phyloP scores from a whole-genome alignment of 2,329 filamentous ascomycete genomes.

The Aureobasidium zeae region DNA sequence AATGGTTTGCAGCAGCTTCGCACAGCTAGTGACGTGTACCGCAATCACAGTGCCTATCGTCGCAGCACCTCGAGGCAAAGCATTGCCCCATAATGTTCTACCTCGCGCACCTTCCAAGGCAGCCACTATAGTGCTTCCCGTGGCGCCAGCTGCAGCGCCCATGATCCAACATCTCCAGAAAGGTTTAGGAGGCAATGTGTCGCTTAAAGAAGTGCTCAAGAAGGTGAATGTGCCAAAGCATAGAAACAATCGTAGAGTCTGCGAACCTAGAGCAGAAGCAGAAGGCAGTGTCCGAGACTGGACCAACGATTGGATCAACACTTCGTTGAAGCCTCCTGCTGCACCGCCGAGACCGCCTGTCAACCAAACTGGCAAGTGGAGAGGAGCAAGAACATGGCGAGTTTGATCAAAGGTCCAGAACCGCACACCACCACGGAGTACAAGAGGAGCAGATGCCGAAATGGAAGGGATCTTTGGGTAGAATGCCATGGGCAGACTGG shows the following conservation, averaged over 20 bases:
- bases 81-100: conserved; percentile 1
- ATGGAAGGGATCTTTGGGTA: background rate
- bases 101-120: conserved; percentile 15
- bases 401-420: conserved; percentile 18
- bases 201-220: conserved; percentile 15
- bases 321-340: conserved; percentile 17
- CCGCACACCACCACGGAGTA: conserved; percentile 16
- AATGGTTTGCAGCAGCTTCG: background rate
- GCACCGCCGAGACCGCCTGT: conserved; percentile 18
- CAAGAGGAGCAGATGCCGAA: background rate
- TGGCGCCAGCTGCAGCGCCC: conserved; percentile 17
- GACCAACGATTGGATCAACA: conserved; percentile 15
- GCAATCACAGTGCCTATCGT: conserved; percentile 18
- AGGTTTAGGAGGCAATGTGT: conserved; percentile 12
- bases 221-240: conserved; percentile 19
- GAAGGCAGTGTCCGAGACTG: conserved; percentile 12
- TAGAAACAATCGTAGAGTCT: conserved; percentile 16
- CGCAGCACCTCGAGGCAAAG: conserved; percentile 14
- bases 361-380: conserved; percentile 1
- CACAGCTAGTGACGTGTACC: conserved; percentile 18
- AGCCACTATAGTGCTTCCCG: conserved; percentile 16
- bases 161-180: conserved; percentile 19
- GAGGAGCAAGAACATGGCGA: conserved; percentile 11
- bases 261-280: conserved; percentile 1
- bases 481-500: conserved; percentile 17